phyloP scores from a whole-genome alignment of 2,329 filamentous ascomycete genomes.

The Chalara sp. region DNA sequence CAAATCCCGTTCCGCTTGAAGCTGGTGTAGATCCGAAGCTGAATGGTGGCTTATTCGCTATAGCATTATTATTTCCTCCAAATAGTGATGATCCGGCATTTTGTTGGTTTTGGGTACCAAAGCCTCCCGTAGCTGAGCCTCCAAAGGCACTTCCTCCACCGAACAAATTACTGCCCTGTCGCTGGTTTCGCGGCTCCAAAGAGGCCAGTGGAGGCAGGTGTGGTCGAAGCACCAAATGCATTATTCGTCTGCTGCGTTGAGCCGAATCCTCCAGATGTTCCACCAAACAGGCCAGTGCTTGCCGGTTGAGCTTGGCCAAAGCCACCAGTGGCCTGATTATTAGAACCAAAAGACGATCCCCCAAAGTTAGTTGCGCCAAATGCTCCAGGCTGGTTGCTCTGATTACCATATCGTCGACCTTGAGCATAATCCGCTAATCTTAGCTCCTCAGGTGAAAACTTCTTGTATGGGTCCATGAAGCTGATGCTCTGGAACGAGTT shows the following conservation, averaged over 20 bases:
- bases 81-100: constrained; percentile 20
- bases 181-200: constrained; percentile 29
- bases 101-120: constrained; percentile 29
- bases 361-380: constrained; percentile 50
- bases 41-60: constrained; percentile 30
- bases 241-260: constrained; percentile 32
- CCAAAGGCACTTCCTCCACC: constrained; percentile 8
- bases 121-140: constrained; percentile 28
- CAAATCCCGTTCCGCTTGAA: constrained; percentile 19
- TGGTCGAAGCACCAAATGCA: constrained; percentile 40
- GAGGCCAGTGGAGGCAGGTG: constrained; percentile 26
- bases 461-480: constrained; percentile 75
- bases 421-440: constrained; percentile 82
- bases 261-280: constrained; percentile 37
- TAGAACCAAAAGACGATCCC: constrained; percentile 27
- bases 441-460: constrained; percentile 84
- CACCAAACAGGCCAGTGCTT: constrained; percentile 33
- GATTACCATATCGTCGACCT: constrained; percentile 77
- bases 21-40: constrained; percentile 21
- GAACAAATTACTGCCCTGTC: constrained; percentile 24
- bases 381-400: constrained; percentile 70
- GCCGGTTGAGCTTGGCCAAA: constrained; percentile 22
- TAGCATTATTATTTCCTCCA: constrained; percentile 25
- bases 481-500: constrained; percentile 72
- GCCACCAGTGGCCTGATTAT: constrained; percentile 13